Percentiles rank a stretch among this genome's conserved stretches.
phyloP scores from a whole-genome alignment of 306 rosid genomes.

The Cyclanthera cordifolia region DNA sequence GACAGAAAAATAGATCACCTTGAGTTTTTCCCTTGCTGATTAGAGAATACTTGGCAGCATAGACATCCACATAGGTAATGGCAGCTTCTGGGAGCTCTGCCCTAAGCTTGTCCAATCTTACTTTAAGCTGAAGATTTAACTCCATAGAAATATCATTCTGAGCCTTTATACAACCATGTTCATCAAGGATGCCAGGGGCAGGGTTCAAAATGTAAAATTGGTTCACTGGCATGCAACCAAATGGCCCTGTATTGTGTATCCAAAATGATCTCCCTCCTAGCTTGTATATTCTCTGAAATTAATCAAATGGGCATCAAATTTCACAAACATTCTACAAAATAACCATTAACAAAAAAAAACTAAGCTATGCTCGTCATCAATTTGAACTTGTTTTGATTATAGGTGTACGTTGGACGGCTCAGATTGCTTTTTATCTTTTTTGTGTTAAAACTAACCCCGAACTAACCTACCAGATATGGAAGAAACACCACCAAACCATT shows the following conservation, averaged over 20 bases:
- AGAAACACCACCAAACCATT: neutral
- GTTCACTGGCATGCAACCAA: slow-evolving; percentile 72
- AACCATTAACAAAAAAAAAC: neutral
- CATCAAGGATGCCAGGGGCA: slow-evolving; percentile 46
- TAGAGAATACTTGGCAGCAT: slow-evolving; percentile 68
- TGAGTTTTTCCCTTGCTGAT: slow-evolving; percentile 55
- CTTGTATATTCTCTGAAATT: slow-evolving; percentile 42
- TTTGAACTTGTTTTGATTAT: neutral
- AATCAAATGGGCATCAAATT: neutral
- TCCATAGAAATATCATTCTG: slow-evolving; percentile 59
- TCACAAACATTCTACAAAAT: neutral
- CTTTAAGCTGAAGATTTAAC: slow-evolving; percentile 60
- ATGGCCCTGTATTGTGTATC: slow-evolving; percentile 89
- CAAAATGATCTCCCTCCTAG: slow-evolving; percentile 81
- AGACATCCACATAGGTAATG: slow-evolving; percentile 66
- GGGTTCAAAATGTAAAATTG: slow-evolving; percentile 54
- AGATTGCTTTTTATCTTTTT: neutral
- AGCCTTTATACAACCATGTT: slow-evolving; percentile 50
- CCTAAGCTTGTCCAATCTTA: slow-evolving; percentile 51
- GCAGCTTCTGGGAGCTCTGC: slow-evolving; percentile 73
- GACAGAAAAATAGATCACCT: slow-evolving; percentile 27
- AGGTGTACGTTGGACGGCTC: neutral
- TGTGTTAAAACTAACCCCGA: neutral
- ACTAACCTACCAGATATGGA: neutral
- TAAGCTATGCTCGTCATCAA: neutral